A percentile compares a stretch with the other conserved stretches of the same genome.
Evolutionary conservation across 1,284 basidiomycete genomes (phyloP).

Genomic region (Athelia sp.): DNA sequence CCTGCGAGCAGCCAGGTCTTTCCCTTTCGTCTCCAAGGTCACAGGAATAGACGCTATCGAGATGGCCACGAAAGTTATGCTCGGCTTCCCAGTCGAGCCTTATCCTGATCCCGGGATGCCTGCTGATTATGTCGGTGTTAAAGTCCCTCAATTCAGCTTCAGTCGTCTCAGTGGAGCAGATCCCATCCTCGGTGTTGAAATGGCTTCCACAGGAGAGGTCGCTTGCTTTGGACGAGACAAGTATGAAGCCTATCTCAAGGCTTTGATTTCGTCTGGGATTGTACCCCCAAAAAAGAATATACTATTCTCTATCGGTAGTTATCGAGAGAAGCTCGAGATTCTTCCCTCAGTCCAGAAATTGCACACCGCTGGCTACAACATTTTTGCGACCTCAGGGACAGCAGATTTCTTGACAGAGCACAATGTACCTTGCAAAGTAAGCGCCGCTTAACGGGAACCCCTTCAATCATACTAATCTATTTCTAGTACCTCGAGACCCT

Average conservation of each 20-base stretch:
- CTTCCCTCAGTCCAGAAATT: constrained; percentile 96
- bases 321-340: constrained; percentile 97
- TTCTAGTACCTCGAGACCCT: constrained; percentile 85
- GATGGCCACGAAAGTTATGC: constrained; percentile 98
- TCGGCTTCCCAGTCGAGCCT: constrained; percentile 82
- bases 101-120: constrained; percentile 90
- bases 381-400: constrained; percentile 96
- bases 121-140: constrained; percentile 93
- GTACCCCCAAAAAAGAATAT: constrained; percentile 94
- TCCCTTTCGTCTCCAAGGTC: constrained; percentile 99
- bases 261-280: constrained; percentile 94
- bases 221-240: constrained; percentile 98
- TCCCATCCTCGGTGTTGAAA: constrained; percentile 98
- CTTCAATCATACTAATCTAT: too few species aligned
- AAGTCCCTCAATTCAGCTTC: constrained; percentile 99
- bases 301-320: constrained; percentile 91
- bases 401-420: constrained; percentile 93
- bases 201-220: constrained; percentile 99
- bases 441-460: constrained; percentile 16
- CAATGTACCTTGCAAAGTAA: constrained; percentile 78
- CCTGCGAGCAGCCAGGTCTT: constrained; percentile 94
- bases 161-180: constrained; percentile 94
- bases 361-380: constrained; percentile 91
- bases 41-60: constrained; percentile 97
- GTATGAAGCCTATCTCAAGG: constrained; percentile 98